A percentile compares a stretch with the other conserved stretches of the same genome.
Conservation (phyloP, 2,329 filamentous ascomycete genomes). For the Xylariaceae sp. region DNA sequence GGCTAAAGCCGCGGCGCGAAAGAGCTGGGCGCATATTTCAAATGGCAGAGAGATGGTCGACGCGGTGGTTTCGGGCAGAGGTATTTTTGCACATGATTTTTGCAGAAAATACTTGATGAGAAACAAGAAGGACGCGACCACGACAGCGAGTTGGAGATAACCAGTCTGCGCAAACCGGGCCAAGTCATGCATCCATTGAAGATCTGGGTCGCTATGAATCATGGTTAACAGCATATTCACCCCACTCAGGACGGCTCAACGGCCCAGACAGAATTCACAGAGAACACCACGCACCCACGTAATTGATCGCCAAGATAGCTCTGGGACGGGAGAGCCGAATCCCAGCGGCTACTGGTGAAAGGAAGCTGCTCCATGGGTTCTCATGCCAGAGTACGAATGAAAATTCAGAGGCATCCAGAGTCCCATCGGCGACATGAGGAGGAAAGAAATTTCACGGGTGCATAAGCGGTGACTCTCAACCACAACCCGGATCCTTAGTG, state of each 20-base stretch:
- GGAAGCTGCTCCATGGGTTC: conserved; percentile 35
- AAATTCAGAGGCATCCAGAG: too few species aligned
- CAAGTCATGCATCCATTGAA: conserved; percentile 37
- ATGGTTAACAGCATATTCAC: not conserved
- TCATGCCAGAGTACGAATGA: conserved; percentile 8
- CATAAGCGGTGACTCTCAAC: too few species aligned
- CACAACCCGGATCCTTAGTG: too few species aligned
- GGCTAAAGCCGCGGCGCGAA: conserved; percentile 37
- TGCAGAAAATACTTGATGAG: conserved; percentile 33
- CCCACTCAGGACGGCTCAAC: not conserved
- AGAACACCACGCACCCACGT: conserved; percentile 9
- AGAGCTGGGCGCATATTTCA: conserved; percentile 40
- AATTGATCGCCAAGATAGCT: conserved; percentile 12
- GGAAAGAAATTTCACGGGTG: too few species aligned
- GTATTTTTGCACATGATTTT: conserved; percentile 29
- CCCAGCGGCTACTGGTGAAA: conserved; percentile 35
- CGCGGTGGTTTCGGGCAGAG: conserved; percentile 31
- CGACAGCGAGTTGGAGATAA: conserved; percentile 35
- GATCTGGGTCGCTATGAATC: conserved; percentile 5
- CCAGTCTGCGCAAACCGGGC: conserved; percentile 39
- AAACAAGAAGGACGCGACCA: conserved; percentile 36
- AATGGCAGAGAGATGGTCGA: conserved; percentile 39
- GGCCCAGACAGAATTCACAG: not conserved
- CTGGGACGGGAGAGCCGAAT: conserved; percentile 34
- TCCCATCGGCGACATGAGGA: too few species aligned